Evolutionary conservation across 2,329 filamentous ascomycete genomes (phyloP).

Genomic region (Magnaporthiopsis poae): DNA sequence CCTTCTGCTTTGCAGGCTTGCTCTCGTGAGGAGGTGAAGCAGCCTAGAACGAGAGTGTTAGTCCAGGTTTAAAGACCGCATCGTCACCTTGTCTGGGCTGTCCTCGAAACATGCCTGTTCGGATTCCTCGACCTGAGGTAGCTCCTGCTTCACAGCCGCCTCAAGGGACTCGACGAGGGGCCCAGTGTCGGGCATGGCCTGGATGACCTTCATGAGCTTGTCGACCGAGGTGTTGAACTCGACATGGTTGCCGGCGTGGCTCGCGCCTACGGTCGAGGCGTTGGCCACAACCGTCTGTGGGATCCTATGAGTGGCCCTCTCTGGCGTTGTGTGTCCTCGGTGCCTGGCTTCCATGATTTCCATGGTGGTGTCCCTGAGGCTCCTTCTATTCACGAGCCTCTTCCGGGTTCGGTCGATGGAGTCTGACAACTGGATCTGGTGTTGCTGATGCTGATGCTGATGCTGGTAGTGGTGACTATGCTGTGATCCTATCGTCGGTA

Average conservation of each 20-base stretch:
- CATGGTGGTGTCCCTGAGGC: no score
- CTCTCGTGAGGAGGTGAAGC: no score
- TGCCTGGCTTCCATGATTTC: no score
- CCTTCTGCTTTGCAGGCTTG: background rate
- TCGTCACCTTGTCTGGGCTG: no score
- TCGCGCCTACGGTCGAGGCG: conserved; percentile 33
- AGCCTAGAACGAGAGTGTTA: no score
- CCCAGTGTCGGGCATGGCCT: conserved; percentile 49
- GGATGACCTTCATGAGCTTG: conserved; percentile 78
- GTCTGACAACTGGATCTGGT: background rate
- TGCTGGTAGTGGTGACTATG: conserved; percentile 8
- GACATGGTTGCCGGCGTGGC: conserved; percentile 30
- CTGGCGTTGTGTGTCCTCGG: no score
- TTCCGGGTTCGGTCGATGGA: no score
- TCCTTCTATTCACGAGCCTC: no score
- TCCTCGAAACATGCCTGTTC: background rate
- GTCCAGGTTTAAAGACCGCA: no score
- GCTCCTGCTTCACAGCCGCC: background rate
- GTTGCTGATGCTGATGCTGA: conserved; percentile 1
- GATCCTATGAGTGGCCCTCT: no score
- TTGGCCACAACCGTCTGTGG: conserved; percentile 35
- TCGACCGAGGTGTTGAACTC: conserved; percentile 77
- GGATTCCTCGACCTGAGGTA: background rate
- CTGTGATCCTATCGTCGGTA: background rate
- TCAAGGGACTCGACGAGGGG: no score